Evolutionary conservation across 768 basidiomycete genomes (phyloP).

Genomic region (Kwoniella europaea): DNA sequence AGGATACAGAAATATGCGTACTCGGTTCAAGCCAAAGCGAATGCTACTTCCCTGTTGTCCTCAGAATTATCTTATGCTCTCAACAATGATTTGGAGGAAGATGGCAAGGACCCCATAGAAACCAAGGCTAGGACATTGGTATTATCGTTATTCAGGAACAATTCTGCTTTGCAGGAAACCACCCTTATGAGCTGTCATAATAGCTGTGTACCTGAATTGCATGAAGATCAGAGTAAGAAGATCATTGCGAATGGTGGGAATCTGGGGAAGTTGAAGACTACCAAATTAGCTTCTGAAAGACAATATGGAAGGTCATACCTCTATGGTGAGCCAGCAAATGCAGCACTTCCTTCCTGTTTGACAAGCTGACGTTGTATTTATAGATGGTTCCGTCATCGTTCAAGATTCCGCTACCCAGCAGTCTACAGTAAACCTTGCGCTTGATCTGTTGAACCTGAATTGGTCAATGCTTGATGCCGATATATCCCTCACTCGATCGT

Average conservation of each 20-base stretch:
- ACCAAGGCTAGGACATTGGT: constrained; percentile 33
- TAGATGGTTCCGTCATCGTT: constrained; percentile 35
- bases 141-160: constrained; percentile 40
- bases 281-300: constrained; percentile 70
- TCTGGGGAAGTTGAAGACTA: constrained; percentile 69
- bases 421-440: constrained; percentile 64
- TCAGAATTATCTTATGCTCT: constrained; percentile 30
- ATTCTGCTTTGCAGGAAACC: constrained; percentile 62
- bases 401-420: constrained; percentile 47
- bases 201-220: constrained; percentile 73
- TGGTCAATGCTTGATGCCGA: constrained; percentile 83
- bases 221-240: constrained; percentile 66
- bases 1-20: constrained; percentile 43
- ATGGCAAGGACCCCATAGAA: constrained; percentile 4
- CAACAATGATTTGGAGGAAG: constrained; percentile 32
- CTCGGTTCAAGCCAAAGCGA: constrained; percentile 43
- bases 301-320: constrained; percentile 80
- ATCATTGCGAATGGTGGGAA: constrained; percentile 65
- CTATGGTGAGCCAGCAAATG: constrained; percentile 64
- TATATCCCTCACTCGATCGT: constrained; percentile 73
- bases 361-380: neutral
- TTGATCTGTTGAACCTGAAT: constrained; percentile 82
- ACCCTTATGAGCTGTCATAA: constrained; percentile 72
- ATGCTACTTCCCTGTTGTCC: constrained; percentile 42
- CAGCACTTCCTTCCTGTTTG: neutral